phyloP scores from a whole-genome alignment of 352 stramenopile species.

The Saprolegnia diclina region DNA sequence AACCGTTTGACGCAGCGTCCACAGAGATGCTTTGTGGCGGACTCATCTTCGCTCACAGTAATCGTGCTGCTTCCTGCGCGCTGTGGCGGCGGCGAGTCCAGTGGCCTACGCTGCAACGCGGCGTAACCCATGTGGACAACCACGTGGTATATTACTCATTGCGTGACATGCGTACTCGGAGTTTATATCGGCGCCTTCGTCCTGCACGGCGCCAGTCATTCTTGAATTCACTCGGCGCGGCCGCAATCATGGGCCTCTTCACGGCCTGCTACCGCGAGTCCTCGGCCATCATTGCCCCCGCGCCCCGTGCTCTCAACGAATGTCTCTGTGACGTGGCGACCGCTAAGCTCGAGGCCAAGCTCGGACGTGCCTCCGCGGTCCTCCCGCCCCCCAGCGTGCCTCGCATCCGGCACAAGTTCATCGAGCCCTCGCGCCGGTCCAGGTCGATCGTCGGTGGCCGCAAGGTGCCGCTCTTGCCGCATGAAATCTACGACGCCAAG shows the following conservation, averaged over 20 bases:
- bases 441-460: background rate
- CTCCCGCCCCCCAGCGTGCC: background rate
- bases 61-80: no score
- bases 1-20: no score
- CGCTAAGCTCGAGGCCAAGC: background rate
- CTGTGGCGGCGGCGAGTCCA: no score
- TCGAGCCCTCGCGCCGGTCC: background rate
- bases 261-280: background rate
- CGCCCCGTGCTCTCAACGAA: background rate
- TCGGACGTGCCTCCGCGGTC: background rate
- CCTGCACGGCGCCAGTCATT: background rate
- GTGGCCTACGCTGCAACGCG: no score
- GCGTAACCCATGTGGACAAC: background rate
- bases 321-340: background rate
- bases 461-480: background rate
- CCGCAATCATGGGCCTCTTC: background rate
- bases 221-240: background rate
- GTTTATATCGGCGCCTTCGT: background rate
- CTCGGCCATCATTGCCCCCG: background rate
- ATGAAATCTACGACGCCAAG: background rate
- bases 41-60: no score
- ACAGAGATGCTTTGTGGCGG: no score
- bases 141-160: background rate
- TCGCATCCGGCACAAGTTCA: slow-evolving; percentile 4
- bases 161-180: background rate